Base-by-base conservation (phyloP, 1,139 yeast species). In the Candida tetrigidarum region DNA sequence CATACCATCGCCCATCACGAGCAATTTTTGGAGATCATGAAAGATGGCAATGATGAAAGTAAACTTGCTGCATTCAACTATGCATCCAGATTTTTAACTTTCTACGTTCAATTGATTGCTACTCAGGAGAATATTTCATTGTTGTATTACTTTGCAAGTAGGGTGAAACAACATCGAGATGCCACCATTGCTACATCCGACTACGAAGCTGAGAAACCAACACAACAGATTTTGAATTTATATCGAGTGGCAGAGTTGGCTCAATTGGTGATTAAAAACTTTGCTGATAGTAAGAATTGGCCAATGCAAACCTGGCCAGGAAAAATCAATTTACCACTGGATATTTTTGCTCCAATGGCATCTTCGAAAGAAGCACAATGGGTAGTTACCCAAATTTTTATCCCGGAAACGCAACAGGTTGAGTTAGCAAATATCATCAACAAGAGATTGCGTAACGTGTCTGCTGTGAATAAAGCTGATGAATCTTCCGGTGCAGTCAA, bases 231-330 rank as follows among this genome's bases (percentile, higher is more conserved):
- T 1, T 54, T 63, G 45, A 71, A 78, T 37, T 66, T 90, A 32
- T 90, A 89, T 59, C 60, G 83, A 40, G 69, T 88, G 9, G 79
- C 96, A 1, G 97, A 91, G 55, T 62, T 90, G 38, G 74, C 91
- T 1, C 96, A 88, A 61, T 64, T 85, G 49, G 68, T 81, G 4
- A 71, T 91, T 37, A 78, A 83, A 46, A 81, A 78, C 46, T 66
- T 79, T 32, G 81, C 86, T 40, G 85, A 80, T 35, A 58, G 63
- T 14, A 81, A 76, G 55, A 74, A 73, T 41, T 89, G 96, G 96
- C 78, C 79, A 18, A 71, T 87, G 49, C 80, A 83, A 26, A 82
- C 92, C 0, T 91, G 93, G 83, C 96, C 96, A 0, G 95, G 93
- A 0, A 86, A 84, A 54, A 63, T 86, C 23, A 79, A 79, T 28